phyloP scores from a whole-genome alignment of 2,329 filamentous ascomycete species.

The Alternaria sp. region DNA sequence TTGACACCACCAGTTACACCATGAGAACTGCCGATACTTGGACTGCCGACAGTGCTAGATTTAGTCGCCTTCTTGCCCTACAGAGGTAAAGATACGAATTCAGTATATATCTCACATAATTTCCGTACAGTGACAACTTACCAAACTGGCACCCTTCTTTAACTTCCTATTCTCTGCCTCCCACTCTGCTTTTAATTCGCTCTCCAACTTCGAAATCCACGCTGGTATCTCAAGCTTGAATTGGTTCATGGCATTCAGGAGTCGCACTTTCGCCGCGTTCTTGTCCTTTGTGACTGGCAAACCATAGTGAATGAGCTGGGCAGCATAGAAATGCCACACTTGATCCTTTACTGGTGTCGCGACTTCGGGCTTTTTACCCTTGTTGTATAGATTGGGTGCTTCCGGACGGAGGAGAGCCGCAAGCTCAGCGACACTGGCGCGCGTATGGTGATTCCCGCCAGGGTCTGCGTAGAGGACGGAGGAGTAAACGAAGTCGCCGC shows the following conservation, averaged over 20 bases:
- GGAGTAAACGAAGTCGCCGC: slow-evolving; percentile 42
- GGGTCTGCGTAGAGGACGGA: slow-evolving; percentile 43
- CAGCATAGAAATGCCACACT: slow-evolving; percentile 69
- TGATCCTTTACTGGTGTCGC: slow-evolving; percentile 55
- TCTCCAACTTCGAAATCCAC: slow-evolving; percentile 61
- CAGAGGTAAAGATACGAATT: too few species aligned
- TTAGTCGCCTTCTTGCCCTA: background rate
- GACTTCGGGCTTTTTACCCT: slow-evolving; percentile 12
- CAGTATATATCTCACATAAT: too few species aligned
- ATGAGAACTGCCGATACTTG: background rate
- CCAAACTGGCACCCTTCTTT: slow-evolving; percentile 41
- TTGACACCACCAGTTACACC: slow-evolving; percentile 13
- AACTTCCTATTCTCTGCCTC: slow-evolving; percentile 60
- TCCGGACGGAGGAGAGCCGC: slow-evolving; percentile 41
- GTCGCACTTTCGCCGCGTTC: slow-evolving; percentile 65
- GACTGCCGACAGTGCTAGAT: background rate
- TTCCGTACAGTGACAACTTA: background rate
- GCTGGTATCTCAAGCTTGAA: slow-evolving; percentile 61
- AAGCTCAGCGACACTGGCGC: slow-evolving; percentile 43
- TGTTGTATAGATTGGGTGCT: slow-evolving; percentile 21
- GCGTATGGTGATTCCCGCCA: slow-evolving; percentile 43
- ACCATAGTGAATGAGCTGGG: slow-evolving; percentile 70
- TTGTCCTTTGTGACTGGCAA: slow-evolving; percentile 66
- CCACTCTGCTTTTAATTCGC: slow-evolving; percentile 67
- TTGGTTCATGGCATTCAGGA: slow-evolving; percentile 65